These are phyloP conservation scores for Aegilops umbellulata DNA, from an alignment of 176 grass and related monocot species.

Conservation along the genomic window DNA sequence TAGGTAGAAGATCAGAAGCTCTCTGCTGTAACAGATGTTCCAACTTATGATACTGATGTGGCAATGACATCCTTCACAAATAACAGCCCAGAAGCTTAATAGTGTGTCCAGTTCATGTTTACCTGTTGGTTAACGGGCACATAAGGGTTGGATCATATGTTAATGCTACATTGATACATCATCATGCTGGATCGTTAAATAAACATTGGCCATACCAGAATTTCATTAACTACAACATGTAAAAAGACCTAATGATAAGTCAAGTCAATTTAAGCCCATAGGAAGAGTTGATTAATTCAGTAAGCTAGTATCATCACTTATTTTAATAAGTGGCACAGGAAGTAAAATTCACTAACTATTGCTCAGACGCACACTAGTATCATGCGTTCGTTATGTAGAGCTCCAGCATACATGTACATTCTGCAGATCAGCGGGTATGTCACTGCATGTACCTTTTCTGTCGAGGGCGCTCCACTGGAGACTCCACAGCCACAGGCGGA, in stretches of 20 bases:
- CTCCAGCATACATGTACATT: background rate
- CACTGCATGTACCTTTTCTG: constrained; percentile 50
- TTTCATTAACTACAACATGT: background rate
- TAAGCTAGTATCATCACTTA: background rate
- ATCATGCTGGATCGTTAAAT: background rate
- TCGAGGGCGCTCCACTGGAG: constrained; percentile 44
- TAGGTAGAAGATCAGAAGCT: background rate
- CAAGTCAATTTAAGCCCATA: constrained; percentile 11
- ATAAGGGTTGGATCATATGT: background rate
- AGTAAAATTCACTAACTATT: background rate
- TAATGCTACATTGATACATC: constrained; percentile 14
- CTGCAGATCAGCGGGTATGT: background rate
- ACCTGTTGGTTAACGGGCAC: background rate
- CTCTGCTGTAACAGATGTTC: background rate
- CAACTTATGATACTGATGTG: background rate
- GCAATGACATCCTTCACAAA: background rate
- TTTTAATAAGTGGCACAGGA: background rate
- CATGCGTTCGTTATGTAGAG: constrained; percentile 3
- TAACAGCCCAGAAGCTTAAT: background rate
- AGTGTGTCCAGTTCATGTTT: background rate
- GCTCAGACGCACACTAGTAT: background rate
- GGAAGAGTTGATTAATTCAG: background rate
- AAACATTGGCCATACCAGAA: background rate
- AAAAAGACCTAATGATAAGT: background rate
- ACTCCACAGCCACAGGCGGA: constrained; percentile 65